phyloP scores from a whole-genome alignment of 2,329 filamentous ascomycete species.

The Pestalotiopsis sp. region DNA sequence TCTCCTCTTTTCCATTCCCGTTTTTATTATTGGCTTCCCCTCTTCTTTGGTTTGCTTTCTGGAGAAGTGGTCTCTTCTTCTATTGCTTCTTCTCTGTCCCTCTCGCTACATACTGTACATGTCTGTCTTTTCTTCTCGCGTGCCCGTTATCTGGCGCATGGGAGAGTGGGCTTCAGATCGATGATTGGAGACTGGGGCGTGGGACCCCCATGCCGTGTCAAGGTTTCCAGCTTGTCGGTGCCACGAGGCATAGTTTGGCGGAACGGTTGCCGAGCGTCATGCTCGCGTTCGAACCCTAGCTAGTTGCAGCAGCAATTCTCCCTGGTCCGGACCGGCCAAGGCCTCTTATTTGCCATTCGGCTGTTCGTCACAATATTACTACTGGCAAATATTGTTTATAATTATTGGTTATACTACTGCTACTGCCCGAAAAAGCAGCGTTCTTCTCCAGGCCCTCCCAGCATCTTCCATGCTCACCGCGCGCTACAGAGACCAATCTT shows the following conservation, averaged over 20 bases:
- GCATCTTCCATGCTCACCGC: background rate
- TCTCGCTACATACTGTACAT: background rate
- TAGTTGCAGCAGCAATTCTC: background rate
- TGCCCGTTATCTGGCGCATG: background rate
- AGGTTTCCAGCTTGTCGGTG: slow-evolving; percentile 11
- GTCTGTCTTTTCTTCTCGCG: background rate
- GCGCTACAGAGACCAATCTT: background rate
- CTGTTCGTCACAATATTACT: background rate
- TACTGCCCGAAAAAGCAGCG: background rate
- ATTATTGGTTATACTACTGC: background rate
- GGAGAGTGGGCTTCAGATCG: background rate
- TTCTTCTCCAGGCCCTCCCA: background rate
- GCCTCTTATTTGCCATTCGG: background rate
- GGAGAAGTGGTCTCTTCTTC: background rate
- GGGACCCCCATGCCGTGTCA: slow-evolving; percentile 2
- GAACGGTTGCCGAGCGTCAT: slow-evolving; percentile 9
- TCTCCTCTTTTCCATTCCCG: background rate
- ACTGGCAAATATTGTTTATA: background rate
- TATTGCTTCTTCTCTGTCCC: background rate
- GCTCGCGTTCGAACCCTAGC: background rate
- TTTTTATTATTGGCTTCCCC: background rate
- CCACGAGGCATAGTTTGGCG: slow-evolving; percentile 13
- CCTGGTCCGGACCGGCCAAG: background rate
- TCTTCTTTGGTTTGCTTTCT: background rate
- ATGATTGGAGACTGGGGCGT: slow-evolving; percentile 8